Percentiles rank a stretch among this genome's conserved stretches.
phyloP scores from a whole-genome alignment of 2,329 filamentous ascomycete genomes.

The Fusarium domesticum region DNA sequence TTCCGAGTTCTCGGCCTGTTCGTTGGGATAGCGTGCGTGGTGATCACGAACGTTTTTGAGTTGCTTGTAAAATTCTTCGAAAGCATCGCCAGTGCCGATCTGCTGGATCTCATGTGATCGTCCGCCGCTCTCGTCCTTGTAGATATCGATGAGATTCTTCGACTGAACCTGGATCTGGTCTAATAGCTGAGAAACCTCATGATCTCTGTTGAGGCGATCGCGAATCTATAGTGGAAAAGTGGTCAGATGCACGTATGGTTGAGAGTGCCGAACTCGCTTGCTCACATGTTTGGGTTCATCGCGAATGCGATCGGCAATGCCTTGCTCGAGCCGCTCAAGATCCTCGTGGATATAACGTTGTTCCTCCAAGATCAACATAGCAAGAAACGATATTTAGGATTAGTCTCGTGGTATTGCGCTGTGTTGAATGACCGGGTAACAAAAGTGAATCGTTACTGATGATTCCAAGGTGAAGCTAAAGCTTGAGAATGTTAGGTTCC shows the following conservation, averaged over 20 bases:
- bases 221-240: conserved; percentile 60
- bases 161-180: conserved; percentile 87
- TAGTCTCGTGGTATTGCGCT: not conserved
- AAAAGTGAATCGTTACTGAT: too few species aligned
- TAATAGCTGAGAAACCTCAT: conserved; percentile 85
- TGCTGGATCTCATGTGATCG: conserved; percentile 78
- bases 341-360: conserved; percentile 95
- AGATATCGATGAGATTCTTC: conserved; percentile 73
- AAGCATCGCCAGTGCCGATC: conserved; percentile 79
- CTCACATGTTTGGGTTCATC: conserved; percentile 86
- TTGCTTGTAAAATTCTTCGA: conserved; percentile 89
- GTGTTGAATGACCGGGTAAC: too few species aligned
- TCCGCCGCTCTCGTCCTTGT: conserved; percentile 71
- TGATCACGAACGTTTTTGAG: conserved; percentile 78
- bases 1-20: conserved; percentile 93
- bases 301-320: conserved; percentile 80
- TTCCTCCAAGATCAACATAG: conserved; percentile 86
- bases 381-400: conserved; percentile 7
- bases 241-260: conserved; percentile 16
- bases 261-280: conserved; percentile 14
- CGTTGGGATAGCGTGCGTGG: conserved; percentile 87
- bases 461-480: too few species aligned
- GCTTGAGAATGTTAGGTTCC: conserved; percentile 11
- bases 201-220: conserved; percentile 84
- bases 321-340: conserved; percentile 91